phyloP scores from a whole-genome alignment of 345 rosid genomes.

The Fremontodendron californicum region DNA sequence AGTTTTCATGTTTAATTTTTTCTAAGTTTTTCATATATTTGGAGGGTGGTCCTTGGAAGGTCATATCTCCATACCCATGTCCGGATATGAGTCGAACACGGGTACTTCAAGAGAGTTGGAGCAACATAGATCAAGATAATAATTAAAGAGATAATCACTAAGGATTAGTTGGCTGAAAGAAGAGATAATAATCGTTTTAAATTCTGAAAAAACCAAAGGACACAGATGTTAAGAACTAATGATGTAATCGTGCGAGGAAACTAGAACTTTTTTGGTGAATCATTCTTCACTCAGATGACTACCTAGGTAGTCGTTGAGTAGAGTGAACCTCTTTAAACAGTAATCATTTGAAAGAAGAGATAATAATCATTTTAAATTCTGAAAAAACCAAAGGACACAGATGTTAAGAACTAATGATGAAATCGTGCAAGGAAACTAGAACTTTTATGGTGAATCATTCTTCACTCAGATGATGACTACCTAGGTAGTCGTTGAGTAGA shows the following conservation, averaged over 20 bases:
- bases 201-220: background rate
- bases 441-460: background rate
- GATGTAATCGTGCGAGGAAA: background rate
- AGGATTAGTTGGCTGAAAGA: background rate
- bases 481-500: background rate
- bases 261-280: background rate
- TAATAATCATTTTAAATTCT: background rate
- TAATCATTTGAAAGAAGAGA: no score
- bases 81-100: no score
- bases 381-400: background rate
- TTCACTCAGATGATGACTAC: background rate
- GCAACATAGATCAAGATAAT: background rate
- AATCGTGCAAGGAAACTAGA: background rate
- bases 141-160: background rate
- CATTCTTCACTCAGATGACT: background rate
- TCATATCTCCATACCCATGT: no score
- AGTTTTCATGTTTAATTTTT: no score
- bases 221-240: background rate
- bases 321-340: background rate
- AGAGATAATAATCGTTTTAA: background rate
- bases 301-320: background rate
- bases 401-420: background rate
- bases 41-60: no score
- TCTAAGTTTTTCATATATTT: no score
- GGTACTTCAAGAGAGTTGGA: no score